Base-by-base conservation (phyloP, 2,329 filamentous ascomycete species). In the Geosmithia morbida region DNA sequence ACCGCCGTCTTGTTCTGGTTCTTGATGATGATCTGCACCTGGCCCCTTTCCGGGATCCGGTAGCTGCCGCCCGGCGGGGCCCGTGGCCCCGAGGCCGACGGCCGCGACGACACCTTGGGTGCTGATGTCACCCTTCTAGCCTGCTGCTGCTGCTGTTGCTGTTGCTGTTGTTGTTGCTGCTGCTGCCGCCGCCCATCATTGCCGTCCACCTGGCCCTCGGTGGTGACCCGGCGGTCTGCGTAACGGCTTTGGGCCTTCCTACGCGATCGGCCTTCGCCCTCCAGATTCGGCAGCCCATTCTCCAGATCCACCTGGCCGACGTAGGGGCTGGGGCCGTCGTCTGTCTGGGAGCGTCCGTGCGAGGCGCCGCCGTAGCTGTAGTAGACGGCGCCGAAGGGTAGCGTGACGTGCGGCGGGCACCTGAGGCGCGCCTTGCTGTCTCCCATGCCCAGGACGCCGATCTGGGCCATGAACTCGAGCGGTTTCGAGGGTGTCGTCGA, bases 1-100 rank as follows among this genome's bases (percentile, higher is more conserved):
- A 97, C 90, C 1, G 92, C 92, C 3, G 92, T 97, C 61, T 97
- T 97, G 67, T 97, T 95, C 16, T 89, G 90, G 57, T 97, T 98
- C 62, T 97, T 97, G 61, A 98, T 87, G 51, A 98, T 83, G 52
- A 98, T 94, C 57, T 98, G 92, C 14, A 98, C 71, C 63, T 97
- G 92, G 0, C 92, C 92, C 61, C 89, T 85, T 58, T 92, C 83
- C 0, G 92, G 92, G 47, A 98, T 95, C 42, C 92, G 83, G 61
- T 97, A 98, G 58, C 85, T 87, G 37, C 92, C 90, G 7, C 88
- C 87, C 0, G 87, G 85, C 1, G 88, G 86, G 16, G 83, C 78
- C 46, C 62, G 68, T 14, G 61, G 60, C 0, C 63, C 33, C 6
- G 22, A 62, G 29, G 69, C 65, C 6, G 77, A 72, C 46, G 77